These are phyloP conservation scores for Hansenula sp. DNA, from an alignment of 1,139 yeast genomes.

Conservation along the genomic window DNA sequence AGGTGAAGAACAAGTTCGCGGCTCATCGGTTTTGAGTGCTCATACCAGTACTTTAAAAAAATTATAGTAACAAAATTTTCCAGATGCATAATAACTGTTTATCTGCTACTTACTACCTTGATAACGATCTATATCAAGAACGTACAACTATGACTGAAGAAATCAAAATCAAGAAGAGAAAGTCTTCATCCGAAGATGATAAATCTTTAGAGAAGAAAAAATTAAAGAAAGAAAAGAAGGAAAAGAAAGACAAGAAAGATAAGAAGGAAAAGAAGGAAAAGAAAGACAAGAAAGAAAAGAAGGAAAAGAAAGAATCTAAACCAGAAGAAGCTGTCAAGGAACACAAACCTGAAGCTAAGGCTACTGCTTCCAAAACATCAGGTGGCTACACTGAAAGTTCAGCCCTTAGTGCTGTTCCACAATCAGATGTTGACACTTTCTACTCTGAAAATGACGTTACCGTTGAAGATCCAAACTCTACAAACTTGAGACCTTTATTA, in stretches of 20 bases:
- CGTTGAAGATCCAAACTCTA: constrained; percentile 63
- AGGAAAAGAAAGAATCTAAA: background rate
- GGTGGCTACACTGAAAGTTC: constrained; percentile 23
- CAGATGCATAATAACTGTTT: background rate
- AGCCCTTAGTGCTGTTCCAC: constrained; percentile 34
- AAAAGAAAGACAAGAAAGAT: constrained; percentile 38
- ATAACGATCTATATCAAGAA: background rate
- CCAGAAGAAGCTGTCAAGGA: background rate
- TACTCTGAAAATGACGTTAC: constrained; percentile 71
- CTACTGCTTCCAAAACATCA: constrained; percentile 1
- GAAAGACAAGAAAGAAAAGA: constrained; percentile 36
- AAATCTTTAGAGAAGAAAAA: constrained; percentile 36
- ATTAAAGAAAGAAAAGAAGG: constrained; percentile 41
- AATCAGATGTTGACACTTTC: constrained; percentile 58
- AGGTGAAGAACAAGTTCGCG: background rate
- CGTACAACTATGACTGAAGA: constrained; percentile 18
- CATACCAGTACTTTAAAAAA: background rate
- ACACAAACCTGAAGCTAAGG: background rate
- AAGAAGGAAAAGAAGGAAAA: constrained; percentile 41
- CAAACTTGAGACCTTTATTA: constrained; percentile 62
- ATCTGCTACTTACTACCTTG: background rate
- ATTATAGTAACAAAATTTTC: background rate
- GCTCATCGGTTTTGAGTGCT: background rate
- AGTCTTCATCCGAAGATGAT: constrained; percentile 30
- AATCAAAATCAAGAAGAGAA: constrained; percentile 42